These are phyloP conservation scores for Talaromyces sp. DNA, from an alignment of 2,329 filamentous ascomycete genomes.

Conservation along the genomic window DNA sequence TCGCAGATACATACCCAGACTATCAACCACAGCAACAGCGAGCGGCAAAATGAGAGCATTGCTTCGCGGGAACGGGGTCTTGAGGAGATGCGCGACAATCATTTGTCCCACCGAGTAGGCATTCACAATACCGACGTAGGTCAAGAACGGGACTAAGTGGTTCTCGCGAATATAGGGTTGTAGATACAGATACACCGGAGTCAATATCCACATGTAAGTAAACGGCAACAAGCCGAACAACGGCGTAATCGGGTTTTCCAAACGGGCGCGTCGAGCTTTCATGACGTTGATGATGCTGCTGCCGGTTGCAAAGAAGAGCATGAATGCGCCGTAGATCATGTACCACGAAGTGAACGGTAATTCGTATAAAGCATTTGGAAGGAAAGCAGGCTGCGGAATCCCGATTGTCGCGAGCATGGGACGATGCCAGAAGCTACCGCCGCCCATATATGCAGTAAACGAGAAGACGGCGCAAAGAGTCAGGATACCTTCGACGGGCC, in stretches of 20 bases:
- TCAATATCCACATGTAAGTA: slow-evolving; percentile 68
- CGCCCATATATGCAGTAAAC: slow-evolving; percentile 77
- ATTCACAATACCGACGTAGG: slow-evolving; percentile 86
- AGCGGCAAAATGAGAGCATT: slow-evolving; percentile 80
- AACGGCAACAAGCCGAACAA: slow-evolving; percentile 81
- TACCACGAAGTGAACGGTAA: slow-evolving; percentile 90
- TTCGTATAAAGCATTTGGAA: slow-evolving; percentile 69
- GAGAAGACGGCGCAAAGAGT: slow-evolving; percentile 77
- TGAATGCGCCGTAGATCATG: slow-evolving; percentile 74
- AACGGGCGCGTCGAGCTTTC: slow-evolving; percentile 68
- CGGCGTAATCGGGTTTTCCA: slow-evolving; percentile 59
- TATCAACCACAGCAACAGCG: slow-evolving; percentile 72
- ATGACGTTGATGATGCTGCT: slow-evolving; percentile 74
- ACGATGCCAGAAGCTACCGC: slow-evolving; percentile 89
- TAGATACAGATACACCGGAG: slow-evolving; percentile 73
- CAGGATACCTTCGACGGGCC: slow-evolving; percentile 89
- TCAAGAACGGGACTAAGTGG: slow-evolving; percentile 81
- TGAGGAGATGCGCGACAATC: slow-evolving; percentile 88
- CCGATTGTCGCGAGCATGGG: slow-evolving; percentile 68
- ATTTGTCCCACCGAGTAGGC: slow-evolving; percentile 94
- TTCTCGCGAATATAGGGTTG: slow-evolving; percentile 76
- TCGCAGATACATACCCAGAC: slow-evolving; percentile 63
- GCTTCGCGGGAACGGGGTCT: slow-evolving; percentile 80
- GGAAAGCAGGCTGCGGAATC: slow-evolving; percentile 56
- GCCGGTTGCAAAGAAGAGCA: slow-evolving; percentile 80